A percentile compares a stretch with the other conserved stretches of the same genome.
Evolutionary conservation across 495 filamentous ascomycete genomes (phyloP).

Genomic region (Penicillium cosmopolitanum): DNA sequence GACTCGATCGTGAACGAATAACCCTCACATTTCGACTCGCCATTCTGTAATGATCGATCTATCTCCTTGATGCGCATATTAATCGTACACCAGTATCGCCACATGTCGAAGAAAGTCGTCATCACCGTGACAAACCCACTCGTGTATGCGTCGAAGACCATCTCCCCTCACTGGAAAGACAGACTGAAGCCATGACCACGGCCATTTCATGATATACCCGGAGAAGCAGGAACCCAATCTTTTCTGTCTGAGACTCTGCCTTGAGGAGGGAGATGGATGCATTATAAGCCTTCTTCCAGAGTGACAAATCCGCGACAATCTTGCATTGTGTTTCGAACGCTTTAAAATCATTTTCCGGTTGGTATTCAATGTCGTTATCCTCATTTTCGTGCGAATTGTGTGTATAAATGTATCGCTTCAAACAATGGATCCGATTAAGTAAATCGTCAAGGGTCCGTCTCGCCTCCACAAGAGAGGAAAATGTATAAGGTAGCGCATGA

Average conservation of each 20-base stretch:
- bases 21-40: conserved; percentile 12
- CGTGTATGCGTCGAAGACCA: conserved; percentile 45
- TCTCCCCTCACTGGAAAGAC: conserved; percentile 38
- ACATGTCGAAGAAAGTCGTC: conserved; percentile 31
- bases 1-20: conserved; percentile 48
- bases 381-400: neutral
- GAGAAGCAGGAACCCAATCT: conserved; percentile 37
- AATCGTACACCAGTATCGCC: conserved; percentile 20
- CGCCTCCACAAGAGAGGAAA: conserved; percentile 15
- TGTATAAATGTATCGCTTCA: conserved; percentile 13
- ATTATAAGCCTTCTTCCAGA: conserved; percentile 22
- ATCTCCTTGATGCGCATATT: conserved; percentile 1
- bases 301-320: conserved; percentile 15
- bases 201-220: conserved; percentile 50
- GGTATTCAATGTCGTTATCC: too few species aligned
- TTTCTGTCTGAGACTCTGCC: conserved; percentile 12
- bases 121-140: conserved; percentile 43
- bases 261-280: conserved; percentile 11
- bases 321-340: conserved; percentile 7
- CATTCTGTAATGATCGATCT: neutral
- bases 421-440: conserved; percentile 23
- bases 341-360: neutral
- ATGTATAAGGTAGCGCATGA: conserved; percentile 16
- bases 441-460: conserved; percentile 23
- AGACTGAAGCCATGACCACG: conserved; percentile 47